Conservation (phyloP, 768 basidiomycete species). For the Tylopilus plumbeoviolaceoides region DNA sequence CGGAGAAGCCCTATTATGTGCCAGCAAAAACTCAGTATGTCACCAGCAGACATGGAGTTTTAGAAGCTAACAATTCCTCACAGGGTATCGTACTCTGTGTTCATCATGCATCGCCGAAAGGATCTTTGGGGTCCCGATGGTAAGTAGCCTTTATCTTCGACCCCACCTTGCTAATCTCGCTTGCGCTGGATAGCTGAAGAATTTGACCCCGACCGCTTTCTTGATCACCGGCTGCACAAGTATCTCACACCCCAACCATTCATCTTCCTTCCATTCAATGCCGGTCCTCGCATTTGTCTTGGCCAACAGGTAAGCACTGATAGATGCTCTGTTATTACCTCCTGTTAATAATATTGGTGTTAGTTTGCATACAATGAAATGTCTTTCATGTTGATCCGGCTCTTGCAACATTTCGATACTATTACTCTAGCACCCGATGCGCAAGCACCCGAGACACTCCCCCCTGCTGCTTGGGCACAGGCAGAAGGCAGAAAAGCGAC, state of each 20-base stretch:
- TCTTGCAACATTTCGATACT: constrained; percentile 55
- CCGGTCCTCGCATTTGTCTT: constrained; percentile 51
- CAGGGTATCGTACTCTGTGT: constrained; percentile 31
- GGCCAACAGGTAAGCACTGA: constrained; percentile 41
- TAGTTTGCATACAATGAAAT: constrained; percentile 57
- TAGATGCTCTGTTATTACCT: not conserved
- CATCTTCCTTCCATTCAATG: constrained; percentile 69
- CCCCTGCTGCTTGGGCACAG: constrained; percentile 45
- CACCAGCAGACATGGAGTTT: not conserved
- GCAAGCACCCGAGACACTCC: constrained; percentile 41
- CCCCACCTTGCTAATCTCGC: not conserved
- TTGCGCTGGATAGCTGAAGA: constrained; percentile 42
- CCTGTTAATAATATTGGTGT: not conserved
- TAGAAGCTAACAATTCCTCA: not conserved
- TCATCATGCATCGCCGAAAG: constrained; percentile 61
- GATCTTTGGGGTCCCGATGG: constrained; percentile 74
- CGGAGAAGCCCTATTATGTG: constrained; percentile 25
- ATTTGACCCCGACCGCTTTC: constrained; percentile 70
- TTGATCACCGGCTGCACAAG: constrained; percentile 58
- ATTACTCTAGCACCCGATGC: constrained; percentile 46
- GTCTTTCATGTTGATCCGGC: constrained; percentile 59
- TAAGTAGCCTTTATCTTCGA: constrained; percentile 15
- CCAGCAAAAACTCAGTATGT: constrained; percentile 40
- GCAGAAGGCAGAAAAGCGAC: constrained; percentile 44
- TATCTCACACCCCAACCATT: constrained; percentile 62